Evolutionary conservation across 129 eudicot species (phyloP), one percentile per base, ranked within the genome.

Genomic region (Glebionis coronaria): DNA sequence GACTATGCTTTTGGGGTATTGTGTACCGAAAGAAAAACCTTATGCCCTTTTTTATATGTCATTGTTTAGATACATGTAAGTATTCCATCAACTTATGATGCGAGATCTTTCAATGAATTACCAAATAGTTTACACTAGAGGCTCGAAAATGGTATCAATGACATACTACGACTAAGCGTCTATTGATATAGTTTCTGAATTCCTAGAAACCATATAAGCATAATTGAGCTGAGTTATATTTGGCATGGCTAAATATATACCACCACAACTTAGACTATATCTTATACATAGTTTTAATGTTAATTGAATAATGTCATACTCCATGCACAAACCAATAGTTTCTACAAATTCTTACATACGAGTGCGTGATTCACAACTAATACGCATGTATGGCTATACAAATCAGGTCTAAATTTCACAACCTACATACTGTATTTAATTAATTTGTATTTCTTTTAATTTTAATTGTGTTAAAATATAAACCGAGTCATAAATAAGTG

Each of bases 71-170:
- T n/a, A n/a, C n/a, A n/a, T n/a, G n/a, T n/a, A n/a, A n/a, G n/a
- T n/a, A n/a, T n/a, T n/a, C n/a, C n/a, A n/a, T n/a, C n/a, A n/a
- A n/a, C n/a, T n/a, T n/a, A n/a, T 68, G 35, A 73, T 29, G 38
- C 13, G 56, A 15, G 59, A 76, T 65, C 49, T 3, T 78, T 45
- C 40, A 35, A 47, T 72, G 19, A 73, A 82, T 53, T 72, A 71
- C 87, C 83, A 87, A 90, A 87, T 70, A 69, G 85, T 70, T 79
- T 87, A 74, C 67, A 79, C 45, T 84, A 90, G 95, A 73, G 95
- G 74, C 75, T 87, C 72, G 67, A 79, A 73, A 87, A 84, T 72
- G 77, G 82, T 27, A 87, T 87, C 50, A 90, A 87, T 79, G 75
- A 79, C 72, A 87, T 87, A 20, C 64, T 87, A 68, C 79, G 87